Evolutionary conservation across 1,284 basidiomycete genomes (phyloP).

Genomic region (Pseudozyma thailandica): DNA sequence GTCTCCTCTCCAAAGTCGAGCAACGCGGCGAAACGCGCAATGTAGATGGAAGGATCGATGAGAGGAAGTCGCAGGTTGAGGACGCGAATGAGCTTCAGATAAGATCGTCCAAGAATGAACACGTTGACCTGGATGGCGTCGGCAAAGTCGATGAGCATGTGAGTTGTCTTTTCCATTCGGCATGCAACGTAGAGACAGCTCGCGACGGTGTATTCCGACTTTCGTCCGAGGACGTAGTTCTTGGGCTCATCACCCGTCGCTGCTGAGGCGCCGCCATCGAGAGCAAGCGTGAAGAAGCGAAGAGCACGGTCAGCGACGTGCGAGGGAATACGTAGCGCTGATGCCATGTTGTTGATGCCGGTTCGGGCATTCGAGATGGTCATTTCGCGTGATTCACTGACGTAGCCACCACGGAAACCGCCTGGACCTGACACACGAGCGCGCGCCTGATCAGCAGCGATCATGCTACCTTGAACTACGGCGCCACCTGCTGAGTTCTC

Average conservation of each 20-base stretch:
- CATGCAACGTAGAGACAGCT: slow-evolving; percentile 96
- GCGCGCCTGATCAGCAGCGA: slow-evolving; percentile 85
- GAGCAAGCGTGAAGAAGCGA: slow-evolving; percentile 89
- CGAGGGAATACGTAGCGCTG: slow-evolving; percentile 80
- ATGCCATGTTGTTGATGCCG: slow-evolving; percentile 83
- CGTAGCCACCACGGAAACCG: slow-evolving; percentile 62
- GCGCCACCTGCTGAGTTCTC: slow-evolving; percentile 92
- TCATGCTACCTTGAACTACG: slow-evolving; percentile 92
- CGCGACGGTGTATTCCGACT: slow-evolving; percentile 90
- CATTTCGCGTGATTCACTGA: slow-evolving; percentile 75
- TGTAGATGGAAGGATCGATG: slow-evolving; percentile 96
- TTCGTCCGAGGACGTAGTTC: slow-evolving; percentile 75
- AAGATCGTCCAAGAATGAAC: slow-evolving; percentile 94
- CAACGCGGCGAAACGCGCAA: slow-evolving; percentile 93
- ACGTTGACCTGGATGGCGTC: slow-evolving; percentile 80
- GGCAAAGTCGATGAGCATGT: slow-evolving; percentile 98
- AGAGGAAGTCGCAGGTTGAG: slow-evolving; percentile 85
- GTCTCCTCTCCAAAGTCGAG: slow-evolving; percentile 97
- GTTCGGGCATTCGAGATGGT: slow-evolving; percentile 86
- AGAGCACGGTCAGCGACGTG: slow-evolving; percentile 83
- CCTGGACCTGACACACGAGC: slow-evolving; percentile 62
- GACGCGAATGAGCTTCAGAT: slow-evolving; percentile 89
- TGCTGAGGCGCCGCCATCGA: slow-evolving; percentile 75
- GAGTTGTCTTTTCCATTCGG: slow-evolving; percentile 84
- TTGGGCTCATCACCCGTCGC: slow-evolving; percentile 58